Percentiles rank a stretch among this genome's conserved stretches.
These are phyloP conservation scores for Arthrobotrys sinensis DNA, from an alignment of 2,329 filamentous ascomycete species.

Conservation along the genomic window DNA sequence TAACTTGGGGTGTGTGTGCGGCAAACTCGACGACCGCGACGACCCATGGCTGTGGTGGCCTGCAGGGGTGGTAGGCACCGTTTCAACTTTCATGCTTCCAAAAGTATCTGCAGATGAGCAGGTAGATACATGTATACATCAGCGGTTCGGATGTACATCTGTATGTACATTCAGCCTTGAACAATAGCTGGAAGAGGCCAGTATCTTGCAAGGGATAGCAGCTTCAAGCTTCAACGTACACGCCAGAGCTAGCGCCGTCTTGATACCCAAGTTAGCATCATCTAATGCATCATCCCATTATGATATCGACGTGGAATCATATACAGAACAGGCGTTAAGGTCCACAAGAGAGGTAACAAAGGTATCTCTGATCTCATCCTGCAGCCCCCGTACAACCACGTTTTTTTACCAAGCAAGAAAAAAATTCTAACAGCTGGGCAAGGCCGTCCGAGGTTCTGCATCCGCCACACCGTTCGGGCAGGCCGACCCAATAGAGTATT, in stretches of 20 bases:
- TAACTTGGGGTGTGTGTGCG: background rate
- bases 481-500: conserved; percentile 9
- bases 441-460: conserved; percentile 4
- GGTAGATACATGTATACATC: background rate
- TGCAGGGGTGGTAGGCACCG: conserved; percentile 23
- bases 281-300: background rate
- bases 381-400: conserved; percentile 10
- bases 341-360: background rate
- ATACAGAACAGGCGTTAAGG: no score
- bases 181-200: background rate
- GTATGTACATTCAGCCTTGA: background rate
- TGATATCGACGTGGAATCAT: no score
- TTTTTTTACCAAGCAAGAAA: background rate
- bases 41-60: conserved; percentile 17
- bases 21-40: conserved; percentile 11
- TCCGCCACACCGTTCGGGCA: conserved; percentile 26
- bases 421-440: conserved; percentile 7
- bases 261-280: background rate
- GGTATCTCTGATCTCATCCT: conserved; percentile 38
- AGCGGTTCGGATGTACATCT: conserved; percentile 14
- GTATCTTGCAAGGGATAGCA: background rate
- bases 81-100: conserved; percentile 21
- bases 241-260: conserved; percentile 2
- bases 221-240: background rate
- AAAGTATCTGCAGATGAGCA: conserved; percentile 16